Conservation (phyloP, 345 rosid species). For the Syzygium jambos region DNA sequence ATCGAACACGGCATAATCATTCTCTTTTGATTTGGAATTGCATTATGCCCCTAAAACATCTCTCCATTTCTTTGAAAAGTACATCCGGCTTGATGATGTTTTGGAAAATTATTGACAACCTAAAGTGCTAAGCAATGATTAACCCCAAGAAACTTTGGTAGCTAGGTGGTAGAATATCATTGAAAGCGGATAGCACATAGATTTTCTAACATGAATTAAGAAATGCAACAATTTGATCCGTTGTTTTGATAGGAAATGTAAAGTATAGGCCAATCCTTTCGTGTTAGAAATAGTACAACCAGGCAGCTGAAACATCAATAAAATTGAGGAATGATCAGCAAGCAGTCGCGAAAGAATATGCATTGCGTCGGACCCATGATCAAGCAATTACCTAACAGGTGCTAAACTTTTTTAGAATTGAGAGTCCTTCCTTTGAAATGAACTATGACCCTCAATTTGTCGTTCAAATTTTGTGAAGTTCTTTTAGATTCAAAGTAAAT, state of each 20-base stretch:
- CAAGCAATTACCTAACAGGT: background rate
- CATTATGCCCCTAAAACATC: background rate
- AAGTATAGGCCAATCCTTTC: background rate
- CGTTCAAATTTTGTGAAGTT: background rate
- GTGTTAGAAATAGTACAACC: background rate
- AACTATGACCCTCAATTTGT: background rate
- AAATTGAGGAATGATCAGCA: background rate
- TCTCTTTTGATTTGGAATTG: background rate
- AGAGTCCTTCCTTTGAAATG: background rate
- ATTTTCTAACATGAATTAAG: background rate
- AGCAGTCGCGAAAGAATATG: background rate
- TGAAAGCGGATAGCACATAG: background rate
- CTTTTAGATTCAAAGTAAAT: background rate
- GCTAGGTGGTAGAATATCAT: background rate
- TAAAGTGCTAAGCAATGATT: background rate
- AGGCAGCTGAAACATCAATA: background rate
- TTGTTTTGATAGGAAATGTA: background rate
- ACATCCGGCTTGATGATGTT: background rate
- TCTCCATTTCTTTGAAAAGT: background rate
- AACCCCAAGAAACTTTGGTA: background rate
- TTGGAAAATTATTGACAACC: background rate
- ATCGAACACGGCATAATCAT: background rate
- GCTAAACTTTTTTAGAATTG: background rate
- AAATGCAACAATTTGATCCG: background rate
- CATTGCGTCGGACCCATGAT: background rate